phyloP scores from a whole-genome alignment of 2,329 filamentous ascomycete genomes.

The Ilyonectria destructans region DNA sequence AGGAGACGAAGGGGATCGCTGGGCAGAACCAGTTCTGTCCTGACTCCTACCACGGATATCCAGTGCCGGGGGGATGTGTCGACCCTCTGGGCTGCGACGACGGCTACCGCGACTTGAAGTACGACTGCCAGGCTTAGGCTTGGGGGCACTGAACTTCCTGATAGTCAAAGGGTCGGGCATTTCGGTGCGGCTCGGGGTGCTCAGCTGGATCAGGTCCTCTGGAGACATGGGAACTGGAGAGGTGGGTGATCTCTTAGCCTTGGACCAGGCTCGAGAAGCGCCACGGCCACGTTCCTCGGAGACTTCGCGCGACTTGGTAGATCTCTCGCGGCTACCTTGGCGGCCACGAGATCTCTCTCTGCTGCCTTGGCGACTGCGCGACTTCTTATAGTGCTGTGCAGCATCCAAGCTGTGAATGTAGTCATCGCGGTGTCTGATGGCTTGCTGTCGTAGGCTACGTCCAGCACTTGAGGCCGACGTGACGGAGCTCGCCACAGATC shows the following conservation, averaged over 20 bases:
- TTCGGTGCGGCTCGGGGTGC: constrained; percentile 60
- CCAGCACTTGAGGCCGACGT: constrained; percentile 70
- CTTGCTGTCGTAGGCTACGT: constrained; percentile 65
- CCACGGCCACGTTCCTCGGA: constrained; percentile 82
- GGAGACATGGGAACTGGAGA: constrained; percentile 96
- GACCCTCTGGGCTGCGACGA: constrained; percentile 64
- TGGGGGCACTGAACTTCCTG: constrained; percentile 59
- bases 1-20: constrained; percentile 85
- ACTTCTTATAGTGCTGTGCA: constrained; percentile 74
- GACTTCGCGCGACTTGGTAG: constrained; percentile 70
- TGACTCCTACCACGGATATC: constrained; percentile 76
- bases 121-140: constrained; percentile 60
- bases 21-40: constrained; percentile 70
- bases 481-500: constrained; percentile 71
- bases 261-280: constrained; percentile 76
- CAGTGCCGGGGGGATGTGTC: constrained; percentile 58
- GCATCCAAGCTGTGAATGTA: constrained; percentile 91
- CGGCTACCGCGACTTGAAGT: constrained; percentile 66
- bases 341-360: constrained; percentile 65
- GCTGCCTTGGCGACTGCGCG: constrained; percentile 71
- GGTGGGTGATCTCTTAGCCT: constrained; percentile 89
- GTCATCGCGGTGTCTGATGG: constrained; percentile 79
- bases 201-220: constrained; percentile 81
- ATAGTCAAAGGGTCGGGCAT: constrained; percentile 62
- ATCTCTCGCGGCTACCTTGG: constrained; percentile 65